Base-by-base conservation (phyloP, 306 rosid genomes). In the Senna tora region DNA sequence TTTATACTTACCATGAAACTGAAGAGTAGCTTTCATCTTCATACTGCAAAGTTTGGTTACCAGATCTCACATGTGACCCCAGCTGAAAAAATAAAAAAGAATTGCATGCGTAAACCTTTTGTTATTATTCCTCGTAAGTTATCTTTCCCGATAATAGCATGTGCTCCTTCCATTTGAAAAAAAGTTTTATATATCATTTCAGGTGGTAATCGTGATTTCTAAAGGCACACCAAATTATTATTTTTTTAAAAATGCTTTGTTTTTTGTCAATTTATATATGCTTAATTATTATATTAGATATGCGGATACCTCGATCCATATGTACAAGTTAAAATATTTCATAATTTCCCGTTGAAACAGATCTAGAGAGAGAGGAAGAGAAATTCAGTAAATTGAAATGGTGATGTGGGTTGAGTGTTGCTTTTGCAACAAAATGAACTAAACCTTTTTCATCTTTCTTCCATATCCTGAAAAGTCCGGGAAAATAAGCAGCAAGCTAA, bases 61-160 rank as follows among this genome's bases (percentile, higher is more conserved):
- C 25, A 28, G 19, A 28, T n/a, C 55, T 56, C 55, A 56, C 76
- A 71, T 6, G 67, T 71, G 58, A 71, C 55, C 16, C 42, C 14
- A 70, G 12, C 54, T 6, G 2, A 6, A 42, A 1, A 54, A 71
- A 56, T 45, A 10, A 25, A 25, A 25, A 54, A 71, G 55, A 58
- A 9, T 5, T 42, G 43, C 67, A 17, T 30, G 57, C 33, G 67
- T 43, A 3, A 39, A 33, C 57, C 73, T 43, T 25, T 25, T 1
- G 1, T 15, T 47, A 47, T 22, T 70, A 55, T 57, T 46, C 41
- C 50, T 54, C 7, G 17, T 28, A 42, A 70, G 28, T 41, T 19
- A 45, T 41, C 11, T 43, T 59, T 14, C 45, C 43, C 2, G 59
- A 55, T 66, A 75, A 65, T 16, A 5, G 42, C 73, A 75, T 65